Percentiles rank a stretch among this genome's conserved stretches.
These are phyloP conservation scores for Babjeviella inositovora DNA, from an alignment of 805 yeast genomes.

Conservation along the genomic window DNA sequence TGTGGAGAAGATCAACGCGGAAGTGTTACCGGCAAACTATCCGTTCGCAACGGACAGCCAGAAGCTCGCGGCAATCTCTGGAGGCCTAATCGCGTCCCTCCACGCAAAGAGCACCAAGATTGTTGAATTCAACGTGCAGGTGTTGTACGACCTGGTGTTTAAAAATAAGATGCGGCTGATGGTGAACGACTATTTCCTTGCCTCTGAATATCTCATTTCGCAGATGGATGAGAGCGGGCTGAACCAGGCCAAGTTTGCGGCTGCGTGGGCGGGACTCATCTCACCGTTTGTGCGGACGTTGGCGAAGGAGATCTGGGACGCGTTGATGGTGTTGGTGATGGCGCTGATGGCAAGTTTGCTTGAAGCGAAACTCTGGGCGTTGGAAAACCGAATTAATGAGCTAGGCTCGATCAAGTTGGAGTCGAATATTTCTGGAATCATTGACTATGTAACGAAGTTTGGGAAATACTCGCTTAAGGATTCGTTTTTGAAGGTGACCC, in stretches of 20 bases:
- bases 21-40: conserved; percentile 5
- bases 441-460: conserved; percentile 57
- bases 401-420: conserved; percentile 76
- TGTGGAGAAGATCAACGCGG: conserved; percentile 18
- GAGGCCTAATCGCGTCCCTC: conserved; percentile 10
- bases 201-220: conserved; percentile 17
- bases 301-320: conserved; percentile 32
- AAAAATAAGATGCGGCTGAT: conserved; percentile 14
- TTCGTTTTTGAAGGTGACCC: conserved; percentile 67
- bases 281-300: conserved; percentile 49
- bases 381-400: conserved; percentile 59
- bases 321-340: conserved; percentile 32
- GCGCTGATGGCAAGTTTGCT: conserved; percentile 34
- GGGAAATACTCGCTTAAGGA: conserved; percentile 65
- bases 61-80: conserved; percentile 5
- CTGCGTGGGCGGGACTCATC: conserved; percentile 48
- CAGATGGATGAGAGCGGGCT: conserved; percentile 14
- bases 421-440: conserved; percentile 59
- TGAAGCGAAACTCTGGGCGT: conserved; percentile 52
- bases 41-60: conserved; percentile 8
- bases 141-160: conserved; percentile 18
- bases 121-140: conserved; percentile 22
- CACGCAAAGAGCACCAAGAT: too few species aligned
- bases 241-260: conserved; percentile 30
- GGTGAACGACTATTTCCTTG: conserved; percentile 17